Evolutionary conservation across 805 yeast species (phyloP).

Genomic region (Nakazawaea populi): DNA sequence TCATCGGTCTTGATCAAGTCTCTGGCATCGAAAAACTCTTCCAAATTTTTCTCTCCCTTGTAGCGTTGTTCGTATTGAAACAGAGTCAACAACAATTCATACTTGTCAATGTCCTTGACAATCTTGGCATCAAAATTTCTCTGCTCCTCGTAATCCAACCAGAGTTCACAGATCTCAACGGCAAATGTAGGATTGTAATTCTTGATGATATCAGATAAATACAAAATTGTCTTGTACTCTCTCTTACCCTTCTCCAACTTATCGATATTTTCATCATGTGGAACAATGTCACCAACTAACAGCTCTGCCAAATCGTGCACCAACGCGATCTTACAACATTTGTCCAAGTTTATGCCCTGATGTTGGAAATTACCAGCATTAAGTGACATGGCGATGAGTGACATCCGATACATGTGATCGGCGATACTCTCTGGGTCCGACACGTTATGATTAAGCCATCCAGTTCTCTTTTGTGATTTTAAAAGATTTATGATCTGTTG

Average conservation of each 20-base stretch:
- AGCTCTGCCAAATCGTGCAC: conserved; percentile 95
- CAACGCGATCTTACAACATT: conserved; percentile 79
- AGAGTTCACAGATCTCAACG: conserved; percentile 57
- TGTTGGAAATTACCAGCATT: conserved; percentile 23
- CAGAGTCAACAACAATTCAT: conserved; percentile 77
- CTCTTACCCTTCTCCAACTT: conserved; percentile 82
- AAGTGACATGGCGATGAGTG: conserved; percentile 69
- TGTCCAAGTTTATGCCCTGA: conserved; percentile 48
- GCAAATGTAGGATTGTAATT: conserved; percentile 65
- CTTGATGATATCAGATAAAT: conserved; percentile 50
- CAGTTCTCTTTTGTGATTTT: conserved; percentile 82
- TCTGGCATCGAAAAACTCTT: conserved; percentile 64
- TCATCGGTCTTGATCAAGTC: conserved; percentile 63
- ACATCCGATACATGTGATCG: conserved; percentile 98
- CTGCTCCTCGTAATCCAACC: conserved; percentile 89
- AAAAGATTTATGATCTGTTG: conserved; percentile 62
- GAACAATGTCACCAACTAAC: conserved; percentile 91
- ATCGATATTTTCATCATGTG: conserved; percentile 57
- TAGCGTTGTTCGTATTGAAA: conserved; percentile 74
- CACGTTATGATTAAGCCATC: conserved; percentile 77
- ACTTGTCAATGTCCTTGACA: conserved; percentile 92
- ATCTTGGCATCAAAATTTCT: conserved; percentile 77
- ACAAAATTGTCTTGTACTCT: conserved; percentile 68
- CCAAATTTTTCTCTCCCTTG: conserved; percentile 50
- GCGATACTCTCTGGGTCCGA: conserved; percentile 64